Percentiles rank a stretch among this genome's conserved stretches.
Evolutionary conservation across 2,329 filamentous ascomycete species (phyloP).

Genomic region (Aspergillus sp.): DNA sequence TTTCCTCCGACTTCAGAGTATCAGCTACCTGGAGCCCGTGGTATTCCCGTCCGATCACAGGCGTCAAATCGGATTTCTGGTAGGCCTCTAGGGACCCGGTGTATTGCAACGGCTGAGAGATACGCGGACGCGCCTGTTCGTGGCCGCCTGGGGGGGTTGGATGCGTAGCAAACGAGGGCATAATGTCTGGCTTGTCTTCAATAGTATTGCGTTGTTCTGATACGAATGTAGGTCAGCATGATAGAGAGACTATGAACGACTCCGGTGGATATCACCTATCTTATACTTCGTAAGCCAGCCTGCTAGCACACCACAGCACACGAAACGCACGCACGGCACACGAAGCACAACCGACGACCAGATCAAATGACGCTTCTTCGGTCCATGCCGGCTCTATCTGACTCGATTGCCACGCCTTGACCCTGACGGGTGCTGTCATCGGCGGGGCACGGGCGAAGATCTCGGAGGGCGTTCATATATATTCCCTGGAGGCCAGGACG

Average conservation of each 20-base stretch:
- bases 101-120: slow-evolving; percentile 28
- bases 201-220: background rate
- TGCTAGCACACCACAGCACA: too few species aligned
- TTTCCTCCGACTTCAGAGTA: slow-evolving; percentile 51
- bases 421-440: slow-evolving; percentile 6
- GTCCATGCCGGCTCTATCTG: background rate
- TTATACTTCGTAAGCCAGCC: background rate
- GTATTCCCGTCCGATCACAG: slow-evolving; percentile 36
- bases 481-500: too few species aligned
- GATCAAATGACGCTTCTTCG: background rate
- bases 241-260: background rate
- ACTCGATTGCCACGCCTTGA: too few species aligned
- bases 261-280: background rate
- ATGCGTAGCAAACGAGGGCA: slow-evolving; percentile 4
- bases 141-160: slow-evolving; percentile 15
- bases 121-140: slow-evolving; percentile 14
- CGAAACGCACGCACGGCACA: too few species aligned
- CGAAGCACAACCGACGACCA: too few species aligned
- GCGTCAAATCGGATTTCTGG: slow-evolving; percentile 33
- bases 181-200: slow-evolving; percentile 7
- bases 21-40: slow-evolving; percentile 37
- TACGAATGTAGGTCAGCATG: background rate
- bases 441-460: slow-evolving; percentile 21
- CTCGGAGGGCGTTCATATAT: slow-evolving; percentile 8
- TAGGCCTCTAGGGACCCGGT: slow-evolving; percentile 33